Evolutionary conservation across 140 eudicot species (phyloP).

Genomic region (Cichorium intybus): DNA sequence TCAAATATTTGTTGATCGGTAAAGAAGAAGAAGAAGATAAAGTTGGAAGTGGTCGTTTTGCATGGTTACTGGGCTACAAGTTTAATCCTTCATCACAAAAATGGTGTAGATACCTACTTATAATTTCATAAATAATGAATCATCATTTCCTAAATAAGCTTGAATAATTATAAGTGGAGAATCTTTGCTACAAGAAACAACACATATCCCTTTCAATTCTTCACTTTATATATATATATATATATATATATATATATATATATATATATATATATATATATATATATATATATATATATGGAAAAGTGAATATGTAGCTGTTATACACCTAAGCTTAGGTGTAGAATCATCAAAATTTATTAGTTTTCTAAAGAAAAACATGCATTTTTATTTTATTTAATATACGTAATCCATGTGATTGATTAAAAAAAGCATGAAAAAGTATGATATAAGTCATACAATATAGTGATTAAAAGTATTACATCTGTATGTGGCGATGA

Average conservation of each 20-base stretch:
- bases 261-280: background rate
- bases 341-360: no score
- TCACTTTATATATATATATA: constrained; percentile 2
- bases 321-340: no score
- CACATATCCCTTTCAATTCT: constrained; percentile 28
- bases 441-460: no score
- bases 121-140: constrained; percentile 16
- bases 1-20: background rate
- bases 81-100: constrained; percentile 18
- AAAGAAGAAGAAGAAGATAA: background rate
- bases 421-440: no score
- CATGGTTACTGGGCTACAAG: constrained; percentile 36
- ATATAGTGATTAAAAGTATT: no score
- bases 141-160: constrained; percentile 23
- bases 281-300: no score
- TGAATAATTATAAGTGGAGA: constrained; percentile 32
- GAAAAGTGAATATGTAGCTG: no score
- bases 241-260: background rate
- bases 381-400: no score
- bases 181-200: constrained; percentile 37
- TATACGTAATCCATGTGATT: no score
- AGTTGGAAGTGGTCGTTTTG: constrained; percentile 34
- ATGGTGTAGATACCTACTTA: constrained; percentile 10
- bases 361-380: no score
- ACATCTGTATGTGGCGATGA: no score